Conservation (phyloP, 2,329 filamentous ascomycete genomes). For the Fusarium nisikadoi region DNA sequence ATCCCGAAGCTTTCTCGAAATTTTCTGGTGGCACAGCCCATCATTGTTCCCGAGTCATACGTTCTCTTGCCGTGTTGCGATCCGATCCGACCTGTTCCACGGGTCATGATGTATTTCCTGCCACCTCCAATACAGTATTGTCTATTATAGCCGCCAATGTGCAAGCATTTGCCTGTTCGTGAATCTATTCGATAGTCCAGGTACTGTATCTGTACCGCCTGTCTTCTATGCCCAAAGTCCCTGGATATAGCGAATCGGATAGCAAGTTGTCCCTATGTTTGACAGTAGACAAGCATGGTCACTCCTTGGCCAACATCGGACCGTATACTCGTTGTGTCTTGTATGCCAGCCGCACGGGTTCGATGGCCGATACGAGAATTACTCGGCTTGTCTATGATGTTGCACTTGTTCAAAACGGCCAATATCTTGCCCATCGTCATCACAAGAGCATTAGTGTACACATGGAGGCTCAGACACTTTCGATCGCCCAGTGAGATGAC, state of each 20-base stretch:
- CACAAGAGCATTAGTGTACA: background rate
- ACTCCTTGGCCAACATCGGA: constrained; percentile 18
- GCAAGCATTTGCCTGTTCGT: constrained; percentile 25
- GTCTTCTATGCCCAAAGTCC: background rate
- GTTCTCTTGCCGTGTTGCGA: constrained; percentile 23
- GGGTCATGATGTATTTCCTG: constrained; percentile 7
- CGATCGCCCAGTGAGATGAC: background rate
- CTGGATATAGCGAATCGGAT: background rate
- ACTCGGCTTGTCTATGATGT: constrained; percentile 34
- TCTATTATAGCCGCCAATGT: constrained; percentile 12
- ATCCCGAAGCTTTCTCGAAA: constrained; percentile 13
- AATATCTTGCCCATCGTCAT: constrained; percentile 2
- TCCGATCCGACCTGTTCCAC: constrained; percentile 23
- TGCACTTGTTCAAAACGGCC: constrained; percentile 26
- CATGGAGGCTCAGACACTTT: background rate
- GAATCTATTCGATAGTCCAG: background rate
- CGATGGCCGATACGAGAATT: constrained; percentile 40
- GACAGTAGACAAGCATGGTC: constrained; percentile 3
- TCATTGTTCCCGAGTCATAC: constrained; percentile 40
- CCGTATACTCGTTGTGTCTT: constrained; percentile 9
- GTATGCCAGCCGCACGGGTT: constrained; percentile 29
- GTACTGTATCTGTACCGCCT: background rate
- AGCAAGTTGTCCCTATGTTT: background rate
- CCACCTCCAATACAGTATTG: constrained; percentile 22
- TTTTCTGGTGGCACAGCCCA: constrained; percentile 20